Percentiles rank a stretch among this genome's conserved stretches.
Conservation (phyloP, 148 eudicot species). For the Fagopyrum tataricum region DNA sequence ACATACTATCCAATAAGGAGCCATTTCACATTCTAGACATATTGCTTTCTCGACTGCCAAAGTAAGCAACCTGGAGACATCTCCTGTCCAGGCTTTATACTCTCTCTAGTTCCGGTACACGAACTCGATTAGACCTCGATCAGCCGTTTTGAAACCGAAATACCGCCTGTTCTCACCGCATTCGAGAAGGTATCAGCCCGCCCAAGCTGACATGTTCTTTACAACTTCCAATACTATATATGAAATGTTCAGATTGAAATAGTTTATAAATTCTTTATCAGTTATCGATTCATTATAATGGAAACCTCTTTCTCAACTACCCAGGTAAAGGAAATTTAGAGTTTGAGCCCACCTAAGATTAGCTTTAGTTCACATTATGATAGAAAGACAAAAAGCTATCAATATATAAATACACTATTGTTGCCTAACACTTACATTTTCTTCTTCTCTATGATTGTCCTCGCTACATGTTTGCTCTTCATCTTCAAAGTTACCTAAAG, state of each 20-base stretch:
- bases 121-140: slow-evolving; percentile 80
- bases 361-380: slow-evolving; percentile 33
- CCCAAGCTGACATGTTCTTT: slow-evolving; percentile 86
- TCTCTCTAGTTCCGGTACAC: slow-evolving; percentile 80
- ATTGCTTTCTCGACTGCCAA: slow-evolving; percentile 51
- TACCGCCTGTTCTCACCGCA: slow-evolving; percentile 70
- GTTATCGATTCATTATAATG: slow-evolving; percentile 21
- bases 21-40: slow-evolving; percentile 23
- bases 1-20: not conserved
- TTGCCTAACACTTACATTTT: slow-evolving; percentile 52
- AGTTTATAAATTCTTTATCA: slow-evolving; percentile 14
- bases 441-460: slow-evolving; percentile 99
- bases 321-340: slow-evolving; percentile 32
- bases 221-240: slow-evolving; percentile 82
- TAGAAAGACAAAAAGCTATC: slow-evolving; percentile 29
- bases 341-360: slow-evolving; percentile 28
- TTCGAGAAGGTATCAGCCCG: slow-evolving; percentile 85
- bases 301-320: slow-evolving; percentile 59
- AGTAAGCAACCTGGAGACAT: slow-evolving; percentile 71
- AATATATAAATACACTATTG: not conserved
- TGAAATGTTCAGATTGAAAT: slow-evolving; percentile 19
- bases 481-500: slow-evolving; percentile 86
- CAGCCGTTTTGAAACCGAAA: slow-evolving; percentile 68
- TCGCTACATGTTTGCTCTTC: slow-evolving; percentile 97
- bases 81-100: slow-evolving; percentile 83